Evolutionary conservation across 306 rosid species (phyloP), one percentile per base, ranked within the genome.

Genomic region (Lathyrus tuberosus): DNA sequence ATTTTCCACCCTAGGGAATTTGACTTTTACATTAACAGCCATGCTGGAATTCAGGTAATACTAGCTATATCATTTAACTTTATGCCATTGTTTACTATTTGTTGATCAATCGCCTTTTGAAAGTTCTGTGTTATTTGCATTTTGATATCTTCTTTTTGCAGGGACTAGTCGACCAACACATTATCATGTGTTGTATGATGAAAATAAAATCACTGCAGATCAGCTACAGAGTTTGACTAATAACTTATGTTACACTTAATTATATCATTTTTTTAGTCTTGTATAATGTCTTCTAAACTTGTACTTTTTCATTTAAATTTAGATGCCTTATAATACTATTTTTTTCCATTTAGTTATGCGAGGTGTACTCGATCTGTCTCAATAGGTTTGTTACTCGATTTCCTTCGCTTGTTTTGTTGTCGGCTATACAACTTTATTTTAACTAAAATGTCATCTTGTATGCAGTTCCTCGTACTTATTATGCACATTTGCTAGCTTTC

Each of bases 161-260:
- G 86, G 86, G 86, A 82, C 83, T 0, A 82, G 83, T 62, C n/a
- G 86, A 8, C 86, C 86, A 0, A 33, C 86, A 0, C 86, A 82
- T 16, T 82, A 82, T 54, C 86, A 82, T 41, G 82, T 78, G 0
- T 8, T 82, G 43, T 79, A 0, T 16, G 86, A 82, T 71, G 86
- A 82, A 20, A 82, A 82, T 13, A 0, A 14, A 0, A 75, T 82
- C 30, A 53, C 2, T 1, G 67, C 84, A 0, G 84, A 79, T 33
- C 59, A 58, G 40, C 16, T 82, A 26, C 86, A 82, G 10, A 58
- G 10, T 4, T 51, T 82, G 2, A 82, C 86, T 1, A 71, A 71
- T 14, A 72, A 75, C 3, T 49, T 82, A 1, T 79, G 84, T 11
- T 82, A 82, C 5, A 82, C 81, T 84, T 82, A 82, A 69, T 11